Base-by-base conservation (phyloP, 2,329 filamentous ascomycete genomes). In the Colletotrichum caudatum region DNA sequence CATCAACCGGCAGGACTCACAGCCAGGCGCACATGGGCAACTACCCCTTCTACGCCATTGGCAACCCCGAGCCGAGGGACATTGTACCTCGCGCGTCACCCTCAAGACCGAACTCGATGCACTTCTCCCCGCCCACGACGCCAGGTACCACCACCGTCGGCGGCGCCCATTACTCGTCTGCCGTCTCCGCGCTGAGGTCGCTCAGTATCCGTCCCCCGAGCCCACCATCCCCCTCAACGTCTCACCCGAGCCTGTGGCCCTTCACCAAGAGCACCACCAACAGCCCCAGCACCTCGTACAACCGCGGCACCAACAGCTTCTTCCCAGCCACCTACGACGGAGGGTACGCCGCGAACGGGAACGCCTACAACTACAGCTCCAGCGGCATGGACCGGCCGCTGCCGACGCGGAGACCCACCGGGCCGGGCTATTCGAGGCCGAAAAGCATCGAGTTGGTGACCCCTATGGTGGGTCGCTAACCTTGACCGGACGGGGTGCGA, bases 361-460 rank as follows among this genome's bases (percentile, higher is more conserved):
- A 82, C 70, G 75, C 76, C 54, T 86, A 86, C 77, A 82, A 81
- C 50, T 80, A 82, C 69, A 78, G 77, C 60, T 76, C 77, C 48
- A 74, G 76, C 60, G 82, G 82, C 57, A 82, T 84, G 75, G 88
- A 90, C 73, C 83, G 89, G 11, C 89, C 89, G 8, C 80, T 91
- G 33, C 89, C 89, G 18, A 84, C 84, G 12, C 84, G 89, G 59
- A 84, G 85, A 61, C 87, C 88, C 4, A 69, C 69, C 37, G 69
- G 69, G 44, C 82, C 85, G 48, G 81, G 83, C 50, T 89, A 89
- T 79, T 84, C 87, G 74, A 83, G 89, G 58, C 88, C 88, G 44
- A 89, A 87, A 80, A 90, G 88, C 80, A 89, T 90, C 75, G 89
- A 91, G 80, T 83, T 91, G 29, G 88, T 91, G 56, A 90, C 89